Evolutionary conservation across 225 moss, liverwort and hornwort genomes (phyloP).

Genomic region (Marchantia paleacea): DNA sequence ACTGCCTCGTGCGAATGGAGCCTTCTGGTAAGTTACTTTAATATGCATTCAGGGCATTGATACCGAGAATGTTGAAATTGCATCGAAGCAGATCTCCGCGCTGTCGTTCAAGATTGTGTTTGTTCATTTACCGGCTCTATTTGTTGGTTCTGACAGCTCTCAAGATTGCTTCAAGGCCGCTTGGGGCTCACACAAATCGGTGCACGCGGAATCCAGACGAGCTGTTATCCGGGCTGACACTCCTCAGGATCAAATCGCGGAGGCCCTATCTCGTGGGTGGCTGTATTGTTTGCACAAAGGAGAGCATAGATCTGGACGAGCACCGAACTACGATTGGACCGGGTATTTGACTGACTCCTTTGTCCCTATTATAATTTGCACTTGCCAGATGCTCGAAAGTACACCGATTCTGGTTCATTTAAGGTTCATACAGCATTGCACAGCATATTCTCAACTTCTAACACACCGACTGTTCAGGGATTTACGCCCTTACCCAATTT

Average conservation of each 20-base stretch:
- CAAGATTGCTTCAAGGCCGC: slow-evolving; percentile 94
- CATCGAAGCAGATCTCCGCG: neutral
- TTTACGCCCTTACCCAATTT: slow-evolving; percentile 77
- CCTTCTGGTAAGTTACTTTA: slow-evolving; percentile 63
- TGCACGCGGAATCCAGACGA: slow-evolving; percentile 44
- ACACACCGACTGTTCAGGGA: slow-evolving; percentile 45
- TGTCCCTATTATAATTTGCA: neutral
- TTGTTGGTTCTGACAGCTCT: slow-evolving; percentile 58
- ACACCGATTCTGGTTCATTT: neutral
- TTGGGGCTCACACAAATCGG: slow-evolving; percentile 78
- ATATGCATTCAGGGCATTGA: neutral
- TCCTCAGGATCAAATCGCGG: slow-evolving; percentile 57
- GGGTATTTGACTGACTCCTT: slow-evolving; percentile 40
- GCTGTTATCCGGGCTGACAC: slow-evolving; percentile 14
- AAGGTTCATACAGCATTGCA: neutral
- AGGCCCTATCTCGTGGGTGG: slow-evolving; percentile 70
- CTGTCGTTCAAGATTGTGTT: neutral
- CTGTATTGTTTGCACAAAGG: slow-evolving; percentile 89
- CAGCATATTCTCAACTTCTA: neutral
- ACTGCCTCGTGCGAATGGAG: slow-evolving; percentile 79
- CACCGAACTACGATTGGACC: slow-evolving; percentile 70
- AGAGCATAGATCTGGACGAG: slow-evolving; percentile 57
- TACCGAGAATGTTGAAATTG: neutral
- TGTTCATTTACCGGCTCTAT: slow-evolving; percentile 5
- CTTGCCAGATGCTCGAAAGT: neutral